These are phyloP conservation scores for Basidiobolus meristosporus DNA, from an alignment of 371 early-diverging fungal species.

Conservation along the genomic window DNA sequence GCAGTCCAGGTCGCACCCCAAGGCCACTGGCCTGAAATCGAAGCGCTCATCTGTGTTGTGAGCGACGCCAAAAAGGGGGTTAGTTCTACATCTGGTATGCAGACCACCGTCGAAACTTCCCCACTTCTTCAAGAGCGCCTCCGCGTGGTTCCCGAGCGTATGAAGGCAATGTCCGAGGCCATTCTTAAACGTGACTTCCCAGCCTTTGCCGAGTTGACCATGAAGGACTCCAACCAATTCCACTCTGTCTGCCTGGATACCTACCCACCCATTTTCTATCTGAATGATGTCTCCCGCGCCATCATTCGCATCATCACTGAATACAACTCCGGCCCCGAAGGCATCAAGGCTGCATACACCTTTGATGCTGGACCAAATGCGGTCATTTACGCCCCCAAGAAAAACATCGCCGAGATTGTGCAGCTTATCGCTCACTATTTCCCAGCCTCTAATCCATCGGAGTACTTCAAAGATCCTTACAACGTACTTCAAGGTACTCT, in stretches of 20 bases:
- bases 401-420: conserved; percentile 67
- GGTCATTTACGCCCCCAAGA: conserved; percentile 74
- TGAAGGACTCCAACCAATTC: conserved; percentile 97
- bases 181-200: conserved; percentile 75
- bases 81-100: conserved; percentile 93
- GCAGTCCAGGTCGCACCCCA: conserved; percentile 83
- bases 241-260: conserved; percentile 92
- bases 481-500: conserved; percentile 12
- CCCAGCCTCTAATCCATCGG: conserved; percentile 29
- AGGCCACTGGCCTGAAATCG: conserved; percentile 88
- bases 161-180: conserved; percentile 70
- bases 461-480: conserved; percentile 44
- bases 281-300: conserved; percentile 83
- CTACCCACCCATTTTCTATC: conserved; percentile 85
- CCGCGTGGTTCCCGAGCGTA: conserved; percentile 69
- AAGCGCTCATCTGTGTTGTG: conserved; percentile 84
- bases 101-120: conserved; percentile 83
- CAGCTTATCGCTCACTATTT: conserved; percentile 66
- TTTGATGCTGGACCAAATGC: conserved; percentile 98
- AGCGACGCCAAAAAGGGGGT: conserved; percentile 83
- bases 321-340: conserved; percentile 55
- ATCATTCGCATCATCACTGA: conserved; percentile 70
- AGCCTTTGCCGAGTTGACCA: conserved; percentile 82
- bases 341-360: conserved; percentile 64
- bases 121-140: conserved; percentile 70